Evolutionary conservation across 768 basidiomycete genomes (phyloP), one percentile per base, ranked within the genome.

Genomic region (Astraeus odoratus): DNA sequence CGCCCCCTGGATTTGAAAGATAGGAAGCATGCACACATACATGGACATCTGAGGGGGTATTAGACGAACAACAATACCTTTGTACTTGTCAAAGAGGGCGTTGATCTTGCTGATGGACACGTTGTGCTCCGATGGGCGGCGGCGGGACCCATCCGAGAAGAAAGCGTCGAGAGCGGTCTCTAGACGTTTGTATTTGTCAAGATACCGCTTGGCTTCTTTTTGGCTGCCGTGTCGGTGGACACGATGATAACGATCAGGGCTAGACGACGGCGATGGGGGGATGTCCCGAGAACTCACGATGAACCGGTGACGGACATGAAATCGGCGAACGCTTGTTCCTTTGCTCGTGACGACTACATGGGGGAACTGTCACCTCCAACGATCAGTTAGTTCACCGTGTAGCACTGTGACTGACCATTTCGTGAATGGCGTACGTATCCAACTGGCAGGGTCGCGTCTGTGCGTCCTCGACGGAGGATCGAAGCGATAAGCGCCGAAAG

Each of bases 81-180:
- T 82, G 61, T 87, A 89, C 42, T 67, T 69, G 31, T 83, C 78
- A 55, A 87, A 89, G 4, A 87, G 58, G 4, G 67, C 51, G 20
- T 61, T 68, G 22, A 87, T 60, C 52, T 76, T 83, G 65, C 70
- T 73, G 10, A 73, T 72, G 7, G 77, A 79, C 6, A 74, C 70
- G 7, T 59, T 56, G 1, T 49, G 24, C 0, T 51, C 54, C n/a
- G 37, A 15, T 1, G 39, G 2, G 15, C 49, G 42, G 16, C 56
- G 48, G 10, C 8, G 22, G 1, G 43, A 45, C 16, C 44, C 35
- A 43, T 84, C 76, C 52, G 75, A 78, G 65, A 76, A 86, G 60
- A 71, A 90, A 1, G 83, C 78, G 59, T 89, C 83, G 36, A 87
- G 66, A 19, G 86, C 86, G n/a, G 70, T 61, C 44, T 90, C 86